Conservation (phyloP, 768 basidiomycete species). For the Hypholoma sublateritium region DNA sequence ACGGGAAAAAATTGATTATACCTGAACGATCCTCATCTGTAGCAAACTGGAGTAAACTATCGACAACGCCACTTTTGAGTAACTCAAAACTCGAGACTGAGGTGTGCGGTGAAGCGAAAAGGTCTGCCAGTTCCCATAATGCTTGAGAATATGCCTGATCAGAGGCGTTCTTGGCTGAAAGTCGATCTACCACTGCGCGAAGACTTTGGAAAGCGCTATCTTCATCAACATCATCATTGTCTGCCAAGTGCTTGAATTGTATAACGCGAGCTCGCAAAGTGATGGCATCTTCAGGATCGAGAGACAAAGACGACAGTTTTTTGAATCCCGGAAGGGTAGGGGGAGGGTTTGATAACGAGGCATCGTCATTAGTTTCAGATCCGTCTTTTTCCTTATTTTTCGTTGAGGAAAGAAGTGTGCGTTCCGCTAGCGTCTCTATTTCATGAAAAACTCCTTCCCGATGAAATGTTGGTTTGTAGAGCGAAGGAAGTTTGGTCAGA, state of each 20-base stretch:
- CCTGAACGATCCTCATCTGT: constrained; percentile 64
- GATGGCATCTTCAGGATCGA: constrained; percentile 88
- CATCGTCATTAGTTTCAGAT: constrained; percentile 35
- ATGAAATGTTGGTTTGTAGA: constrained; percentile 88
- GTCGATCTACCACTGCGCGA: constrained; percentile 59
- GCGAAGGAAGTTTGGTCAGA: constrained; percentile 75
- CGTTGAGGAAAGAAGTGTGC: constrained; percentile 48
- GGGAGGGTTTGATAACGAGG: constrained; percentile 29
- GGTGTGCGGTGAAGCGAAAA: constrained; percentile 73
- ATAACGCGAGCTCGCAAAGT: constrained; percentile 91
- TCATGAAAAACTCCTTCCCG: constrained; percentile 97
- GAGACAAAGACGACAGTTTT: constrained; percentile 63
- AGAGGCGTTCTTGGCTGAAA: constrained; percentile 52
- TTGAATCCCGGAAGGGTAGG: constrained; percentile 63
- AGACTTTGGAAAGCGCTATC: constrained; percentile 67
- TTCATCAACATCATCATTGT: constrained; percentile 53
- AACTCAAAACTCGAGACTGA: constrained; percentile 96
- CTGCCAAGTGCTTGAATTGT: constrained; percentile 74
- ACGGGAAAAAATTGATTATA: constrained; percentile 28
- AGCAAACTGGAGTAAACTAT: constrained; percentile 80
- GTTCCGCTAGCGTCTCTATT: constrained; percentile 73
- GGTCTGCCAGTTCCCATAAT: constrained; percentile 72
- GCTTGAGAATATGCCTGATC: constrained; percentile 66
- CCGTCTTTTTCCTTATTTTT: constrained; percentile 54
- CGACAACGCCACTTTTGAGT: constrained; percentile 90